These are phyloP conservation scores for Kodamaea leandrae DNA, from an alignment of 805 yeast genomes.

Conservation along the genomic window DNA sequence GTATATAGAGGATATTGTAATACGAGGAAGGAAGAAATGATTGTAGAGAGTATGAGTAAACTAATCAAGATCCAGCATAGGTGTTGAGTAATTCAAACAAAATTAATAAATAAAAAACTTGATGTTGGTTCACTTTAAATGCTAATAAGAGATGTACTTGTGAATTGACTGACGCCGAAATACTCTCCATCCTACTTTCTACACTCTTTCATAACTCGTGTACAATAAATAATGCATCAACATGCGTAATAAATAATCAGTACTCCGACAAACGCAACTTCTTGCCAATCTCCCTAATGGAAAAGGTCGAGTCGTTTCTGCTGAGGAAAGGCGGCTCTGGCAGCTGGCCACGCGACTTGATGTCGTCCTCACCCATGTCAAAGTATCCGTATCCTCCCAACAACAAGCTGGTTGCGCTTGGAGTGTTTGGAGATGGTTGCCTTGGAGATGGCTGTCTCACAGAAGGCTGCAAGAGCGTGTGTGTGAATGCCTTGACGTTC, in stretches of 20 bases:
- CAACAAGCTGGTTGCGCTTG: slow-evolving; percentile 18
- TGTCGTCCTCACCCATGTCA: slow-evolving; percentile 53
- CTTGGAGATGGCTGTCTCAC: background rate
- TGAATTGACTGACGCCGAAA: too few species aligned
- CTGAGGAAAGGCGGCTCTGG: slow-evolving; percentile 52
- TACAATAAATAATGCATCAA: slow-evolving; percentile 3
- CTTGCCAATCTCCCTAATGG: slow-evolving; percentile 59
- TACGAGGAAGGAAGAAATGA: background rate
- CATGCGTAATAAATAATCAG: slow-evolving; percentile 20
- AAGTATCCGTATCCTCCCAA: slow-evolving; percentile 62
- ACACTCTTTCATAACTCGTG: background rate
- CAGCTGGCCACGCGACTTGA: slow-evolving; percentile 54
- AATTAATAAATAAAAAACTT: too few species aligned
- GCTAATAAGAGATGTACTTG: too few species aligned
- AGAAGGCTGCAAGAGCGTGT: background rate
- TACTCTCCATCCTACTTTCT: background rate
- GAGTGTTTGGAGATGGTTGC: background rate
- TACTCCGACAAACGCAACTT: slow-evolving; percentile 64
- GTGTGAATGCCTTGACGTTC: slow-evolving; percentile 2
- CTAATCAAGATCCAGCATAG: too few species aligned
- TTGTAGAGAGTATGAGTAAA: background rate
- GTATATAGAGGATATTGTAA: slow-evolving; percentile 45
- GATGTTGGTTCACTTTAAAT: too few species aligned
- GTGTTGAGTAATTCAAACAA: too few species aligned
- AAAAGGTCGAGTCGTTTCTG: slow-evolving; percentile 37